Conservation (phyloP, 1,284 basidiomycete genomes). For the Xerocomus amazonicus region DNA sequence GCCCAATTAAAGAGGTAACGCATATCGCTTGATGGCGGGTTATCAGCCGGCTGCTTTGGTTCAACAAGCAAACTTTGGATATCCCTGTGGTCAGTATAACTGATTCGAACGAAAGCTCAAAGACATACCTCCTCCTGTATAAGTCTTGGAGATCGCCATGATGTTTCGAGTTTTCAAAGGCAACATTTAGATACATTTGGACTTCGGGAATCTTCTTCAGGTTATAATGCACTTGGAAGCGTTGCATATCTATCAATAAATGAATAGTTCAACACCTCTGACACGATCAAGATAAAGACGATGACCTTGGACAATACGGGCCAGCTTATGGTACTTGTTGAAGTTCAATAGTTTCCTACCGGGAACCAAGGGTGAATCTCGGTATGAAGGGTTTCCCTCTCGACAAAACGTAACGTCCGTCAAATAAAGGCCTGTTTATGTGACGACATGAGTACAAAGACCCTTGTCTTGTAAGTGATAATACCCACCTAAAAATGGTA, state of each 20-base stretch:
- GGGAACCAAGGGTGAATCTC: constrained; percentile 75
- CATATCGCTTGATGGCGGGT: constrained; percentile 61
- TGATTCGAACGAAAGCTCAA: not conserved
- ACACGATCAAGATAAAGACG: constrained; percentile 5
- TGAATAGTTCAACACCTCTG: constrained; percentile 4
- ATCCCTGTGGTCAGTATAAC: constrained; percentile 6
- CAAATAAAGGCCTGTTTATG: constrained; percentile 67
- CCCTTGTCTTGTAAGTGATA: not conserved
- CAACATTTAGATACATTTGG: constrained; percentile 70
- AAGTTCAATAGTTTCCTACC: constrained; percentile 90
- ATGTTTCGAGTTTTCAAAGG: constrained; percentile 68
- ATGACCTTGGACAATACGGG: constrained; percentile 81
- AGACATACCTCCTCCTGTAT: constrained; percentile 69
- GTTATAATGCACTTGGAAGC: constrained; percentile 86
- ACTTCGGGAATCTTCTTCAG: constrained; percentile 83
- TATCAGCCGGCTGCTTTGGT: constrained; percentile 72
- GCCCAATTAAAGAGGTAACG: constrained; percentile 77
- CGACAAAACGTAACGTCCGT: constrained; percentile 95
- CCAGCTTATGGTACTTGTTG: constrained; percentile 91
- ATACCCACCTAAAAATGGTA: constrained; percentile 82
- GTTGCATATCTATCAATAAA: constrained; percentile 73
- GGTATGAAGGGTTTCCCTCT: constrained; percentile 87
- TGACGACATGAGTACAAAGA: constrained; percentile 7
- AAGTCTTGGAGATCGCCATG: constrained; percentile 77
- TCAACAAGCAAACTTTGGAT: constrained; percentile 66